phyloP scores from a whole-genome alignment of 345 rosid genomes.

The Aurinia saxatilis region DNA sequence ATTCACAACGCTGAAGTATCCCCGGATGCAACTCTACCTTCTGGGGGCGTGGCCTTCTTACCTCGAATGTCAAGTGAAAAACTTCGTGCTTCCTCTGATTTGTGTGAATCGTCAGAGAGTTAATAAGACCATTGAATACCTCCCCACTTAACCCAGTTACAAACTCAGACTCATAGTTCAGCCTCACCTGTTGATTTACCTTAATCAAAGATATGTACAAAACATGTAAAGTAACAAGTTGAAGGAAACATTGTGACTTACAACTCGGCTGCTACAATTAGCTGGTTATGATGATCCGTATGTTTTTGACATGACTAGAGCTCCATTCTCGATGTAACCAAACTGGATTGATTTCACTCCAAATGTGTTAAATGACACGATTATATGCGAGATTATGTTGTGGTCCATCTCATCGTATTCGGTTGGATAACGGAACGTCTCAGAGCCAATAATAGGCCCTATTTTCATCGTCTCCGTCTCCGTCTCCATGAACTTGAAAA shows the following conservation, averaged over 20 bases:
- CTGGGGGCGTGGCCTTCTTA: background rate
- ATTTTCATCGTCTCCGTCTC: background rate
- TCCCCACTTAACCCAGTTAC: too few species aligned
- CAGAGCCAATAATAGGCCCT: background rate
- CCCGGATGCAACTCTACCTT: background rate
- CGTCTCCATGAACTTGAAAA: background rate
- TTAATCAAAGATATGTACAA: too few species aligned
- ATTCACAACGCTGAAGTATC: too few species aligned
- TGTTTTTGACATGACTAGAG: background rate
- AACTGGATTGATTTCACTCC: background rate
- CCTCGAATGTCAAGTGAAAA: background rate
- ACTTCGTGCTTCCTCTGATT: background rate
- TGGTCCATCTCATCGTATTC: background rate
- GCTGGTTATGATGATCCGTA: too few species aligned
- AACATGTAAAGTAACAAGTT: too few species aligned
- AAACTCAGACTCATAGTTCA: too few species aligned
- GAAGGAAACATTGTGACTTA: too few species aligned
- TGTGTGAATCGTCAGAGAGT: slow-evolving; percentile 8
- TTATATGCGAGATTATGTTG: background rate
- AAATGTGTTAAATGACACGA: background rate
- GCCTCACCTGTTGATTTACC: too few species aligned
- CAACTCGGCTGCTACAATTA: too few species aligned
- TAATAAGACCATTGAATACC: accelerated
- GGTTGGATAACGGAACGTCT: too few species aligned
- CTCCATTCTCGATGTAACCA: background rate